Base-by-base conservation (phyloP, 2,329 filamentous ascomycete species). In the Cryphonectria nitschkei region DNA sequence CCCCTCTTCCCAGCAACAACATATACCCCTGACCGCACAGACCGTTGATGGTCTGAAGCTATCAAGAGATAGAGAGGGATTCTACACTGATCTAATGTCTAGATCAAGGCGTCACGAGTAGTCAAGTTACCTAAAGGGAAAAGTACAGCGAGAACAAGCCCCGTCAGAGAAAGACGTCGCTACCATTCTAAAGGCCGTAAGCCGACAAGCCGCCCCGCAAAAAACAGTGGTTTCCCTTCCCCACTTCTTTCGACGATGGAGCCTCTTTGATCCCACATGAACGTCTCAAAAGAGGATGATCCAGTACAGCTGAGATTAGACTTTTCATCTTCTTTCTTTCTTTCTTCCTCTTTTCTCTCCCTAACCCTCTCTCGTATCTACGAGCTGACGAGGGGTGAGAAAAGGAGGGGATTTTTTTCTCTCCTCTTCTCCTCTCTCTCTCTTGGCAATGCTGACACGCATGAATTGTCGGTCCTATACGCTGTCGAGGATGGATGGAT, bases 371-470 rank as follows among this genome's bases (percentile, higher is more conserved):
- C 58, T 61, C 58, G 58, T 61, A 61, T 37, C 32, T 37, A 39
- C 34, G 54, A 58, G 54, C 26, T 32, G 26, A 14, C 6, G 37
- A 39, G 7, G 37, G 37, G 11, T 2, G 37, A 32, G 50, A 6
- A 8, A 19, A 2, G 22, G 46, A 22, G 46, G 7, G 2, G n/a
- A 7, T 8, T 7, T 50, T 22, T n/a, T 14, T 19, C 54, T 58
- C 34, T 34, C 26, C 1, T 26, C 26, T 26, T 26, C 26, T 26
- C 26, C 26, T 26, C 46, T 6, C 19, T 50, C 22, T n/a, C 54
- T 19, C 54, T 58, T 58, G 54, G 54, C 54, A 32, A 32, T 58
- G 54, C 54, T 58, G 54, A 58, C 54, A 58, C 26, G 54, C 54
- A 58, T 58, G 3, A 58, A 32, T 8, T 13, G 13, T 50, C 54